Evolutionary conservation across 257 asterid species (phyloP).

Genomic region (Ocimum tenuiflorum): DNA sequence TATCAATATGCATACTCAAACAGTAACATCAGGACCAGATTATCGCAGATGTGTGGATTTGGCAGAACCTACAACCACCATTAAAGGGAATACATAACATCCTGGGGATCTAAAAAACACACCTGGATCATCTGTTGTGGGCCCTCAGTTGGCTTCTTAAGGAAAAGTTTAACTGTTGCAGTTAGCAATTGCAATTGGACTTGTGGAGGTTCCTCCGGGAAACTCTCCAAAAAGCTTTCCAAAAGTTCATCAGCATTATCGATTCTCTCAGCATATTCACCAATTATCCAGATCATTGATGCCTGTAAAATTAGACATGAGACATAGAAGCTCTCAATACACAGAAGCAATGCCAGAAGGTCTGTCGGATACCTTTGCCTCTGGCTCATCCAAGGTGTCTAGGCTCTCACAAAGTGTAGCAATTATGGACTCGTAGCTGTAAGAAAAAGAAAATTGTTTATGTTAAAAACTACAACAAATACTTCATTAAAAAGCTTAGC

Average conservation of each 20-base stretch:
- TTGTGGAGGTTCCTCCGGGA: constrained; percentile 97
- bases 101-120: constrained; percentile 11
- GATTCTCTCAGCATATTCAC: constrained; percentile 99
- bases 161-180: constrained; percentile 97
- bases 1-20: constrained; percentile 2
- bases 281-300: constrained; percentile 99
- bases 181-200: constrained; percentile 95
- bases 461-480: constrained; percentile 3
- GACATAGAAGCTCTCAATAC: constrained; percentile 22
- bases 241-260: constrained; percentile 99
- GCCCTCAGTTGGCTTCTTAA: constrained; percentile 98
- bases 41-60: neutral
- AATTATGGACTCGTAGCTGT: constrained; percentile 90
- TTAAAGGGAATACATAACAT: constrained; percentile 16
- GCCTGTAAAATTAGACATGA: constrained; percentile 50
- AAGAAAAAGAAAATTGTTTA: constrained; percentile 3
- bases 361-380: constrained; percentile 73
- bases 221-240: constrained; percentile 94
- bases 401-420: constrained; percentile 98
- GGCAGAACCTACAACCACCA: neutral
- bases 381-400: constrained; percentile 98
- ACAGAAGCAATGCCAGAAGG: constrained; percentile 5
- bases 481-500: constrained; percentile 8
- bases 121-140: constrained; percentile 99
- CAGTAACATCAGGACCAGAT: constrained; percentile 1